phyloP scores from a whole-genome alignment of 2,329 filamentous ascomycete species.

The Clonostachys sp. region DNA sequence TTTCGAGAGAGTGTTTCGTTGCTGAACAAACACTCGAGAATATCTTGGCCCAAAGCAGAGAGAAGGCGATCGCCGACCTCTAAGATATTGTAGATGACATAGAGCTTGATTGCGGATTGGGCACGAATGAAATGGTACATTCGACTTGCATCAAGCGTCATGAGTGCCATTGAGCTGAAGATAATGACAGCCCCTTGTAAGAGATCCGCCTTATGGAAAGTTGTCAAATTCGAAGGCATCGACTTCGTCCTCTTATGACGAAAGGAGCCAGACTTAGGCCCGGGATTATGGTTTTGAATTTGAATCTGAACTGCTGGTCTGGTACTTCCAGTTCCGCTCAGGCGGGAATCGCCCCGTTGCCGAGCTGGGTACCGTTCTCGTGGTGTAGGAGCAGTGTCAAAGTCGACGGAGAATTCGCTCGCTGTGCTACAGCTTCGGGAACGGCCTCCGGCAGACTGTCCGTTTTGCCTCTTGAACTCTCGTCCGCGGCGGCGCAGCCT shows the following conservation, averaged over 20 bases:
- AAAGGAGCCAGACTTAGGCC: slow-evolving; percentile 26
- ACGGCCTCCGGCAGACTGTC: slow-evolving; percentile 16
- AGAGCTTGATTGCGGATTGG: slow-evolving; percentile 95
- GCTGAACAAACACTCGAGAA: slow-evolving; percentile 93
- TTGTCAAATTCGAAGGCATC: slow-evolving; percentile 76
- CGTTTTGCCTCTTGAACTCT: slow-evolving; percentile 2
- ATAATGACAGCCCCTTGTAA: slow-evolving; percentile 87
- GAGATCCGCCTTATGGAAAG: slow-evolving; percentile 92
- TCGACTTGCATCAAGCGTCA: slow-evolving; percentile 88
- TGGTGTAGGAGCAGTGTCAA: slow-evolving; percentile 1
- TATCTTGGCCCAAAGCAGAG: slow-evolving; percentile 89
- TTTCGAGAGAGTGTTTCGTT: slow-evolving; percentile 87
- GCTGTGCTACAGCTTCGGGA: slow-evolving; percentile 33
- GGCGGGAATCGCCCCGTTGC: slow-evolving; percentile 2
- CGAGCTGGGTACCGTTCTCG: slow-evolving; percentile 1
- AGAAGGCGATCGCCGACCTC: slow-evolving; percentile 89
- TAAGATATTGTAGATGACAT: slow-evolving; percentile 97
- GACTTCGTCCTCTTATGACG: slow-evolving; percentile 76
- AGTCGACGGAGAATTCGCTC: slow-evolving; percentile 11
- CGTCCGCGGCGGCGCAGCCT: slow-evolving; percentile 65
- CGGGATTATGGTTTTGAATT: slow-evolving; percentile 8
- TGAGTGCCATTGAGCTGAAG: slow-evolving; percentile 76
- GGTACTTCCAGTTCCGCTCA: background rate
- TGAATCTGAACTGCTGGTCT: background rate
- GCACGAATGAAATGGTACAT: slow-evolving; percentile 98